Base-by-base conservation (phyloP, 73 alveolate species). In the Paramecium sonneborni region DNA sequence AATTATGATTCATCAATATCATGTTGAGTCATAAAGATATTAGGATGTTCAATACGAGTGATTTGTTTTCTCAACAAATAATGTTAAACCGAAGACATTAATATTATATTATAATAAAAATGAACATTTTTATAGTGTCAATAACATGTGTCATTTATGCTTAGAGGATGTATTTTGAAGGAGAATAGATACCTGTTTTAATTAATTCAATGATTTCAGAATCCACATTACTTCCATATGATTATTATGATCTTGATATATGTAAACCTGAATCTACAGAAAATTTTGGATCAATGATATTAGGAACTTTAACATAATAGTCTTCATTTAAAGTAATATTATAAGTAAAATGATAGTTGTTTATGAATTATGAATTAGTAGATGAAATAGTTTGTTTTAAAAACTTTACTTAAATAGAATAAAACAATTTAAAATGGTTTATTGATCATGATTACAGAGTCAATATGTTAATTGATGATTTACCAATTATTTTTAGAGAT, bases 221-320 rank as follows among this genome's bases (percentile, higher is more conserved):
- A n/a, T n/a, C 43, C 41, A 92, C 91, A n/a, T 85, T 88, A 38
- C 46, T 92, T 37, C 95, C 95, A 20, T 92, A 55, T 93, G 93
- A 92, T 57, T 92, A 85, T 92, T 92, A 92, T 35, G 58, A 55
- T 28, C 91, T 92, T 34, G 55, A 85, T 26, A 55, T 24, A 28
- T 92, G 95, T 32, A 85, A 52, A 5, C 95, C 62, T n/a, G 48
- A 34, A 0, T n/a, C 35, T 9, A 68, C 30, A 14, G 82, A 92
- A 28, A 48, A 92, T 57, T 57, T 92, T 12, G 95, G 95, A 18
- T 86, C 89, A 1, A 26, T 67, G 41, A 43, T 92, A 11, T 34
- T 86, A 37, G 95, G 95, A 35, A 86, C 85, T 39, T 14, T 20
- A 87, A 92, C 91, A 9, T 84, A 92, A 39, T 14, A 20, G 38